These are phyloP conservation scores for Skeletonema grethae DNA, from an alignment of 108 stramenopile genomes.

Conservation along the genomic window DNA sequence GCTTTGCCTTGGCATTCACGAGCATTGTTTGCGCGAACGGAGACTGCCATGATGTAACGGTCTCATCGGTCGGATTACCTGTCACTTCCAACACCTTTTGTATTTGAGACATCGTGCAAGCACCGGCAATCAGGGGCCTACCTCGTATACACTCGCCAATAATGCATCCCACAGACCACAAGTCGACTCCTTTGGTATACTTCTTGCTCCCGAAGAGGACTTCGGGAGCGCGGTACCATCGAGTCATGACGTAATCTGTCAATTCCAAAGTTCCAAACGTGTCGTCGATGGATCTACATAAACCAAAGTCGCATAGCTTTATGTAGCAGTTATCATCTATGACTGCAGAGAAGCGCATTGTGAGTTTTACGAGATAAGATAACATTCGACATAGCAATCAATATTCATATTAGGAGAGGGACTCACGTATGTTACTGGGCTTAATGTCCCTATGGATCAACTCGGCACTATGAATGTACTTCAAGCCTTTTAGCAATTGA, in stretches of 20 bases:
- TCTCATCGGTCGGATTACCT: constrained; percentile 53
- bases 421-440: constrained; percentile 73
- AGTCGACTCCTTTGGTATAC: constrained; percentile 81
- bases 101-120: constrained; percentile 67
- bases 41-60: constrained; percentile 62
- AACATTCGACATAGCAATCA: no score
- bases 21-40: constrained; percentile 70
- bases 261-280: constrained; percentile 57
- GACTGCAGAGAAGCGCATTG: constrained; percentile 14
- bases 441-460: constrained; percentile 83
- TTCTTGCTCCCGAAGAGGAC: constrained; percentile 79
- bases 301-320: constrained; percentile 90
- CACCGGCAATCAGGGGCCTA: constrained; percentile 66
- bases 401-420: no score
- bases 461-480: constrained; percentile 80
- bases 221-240: constrained; percentile 88
- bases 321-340: constrained; percentile 55
- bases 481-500: constrained; percentile 82
- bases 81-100: constrained; percentile 74
- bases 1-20: constrained; percentile 54
- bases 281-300: constrained; percentile 68
- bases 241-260: constrained; percentile 88
- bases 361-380: no score
- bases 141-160: constrained; percentile 47
- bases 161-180: constrained; percentile 73